Conservation (phyloP, 805 yeast species). For the Ogataea ganodermae region DNA sequence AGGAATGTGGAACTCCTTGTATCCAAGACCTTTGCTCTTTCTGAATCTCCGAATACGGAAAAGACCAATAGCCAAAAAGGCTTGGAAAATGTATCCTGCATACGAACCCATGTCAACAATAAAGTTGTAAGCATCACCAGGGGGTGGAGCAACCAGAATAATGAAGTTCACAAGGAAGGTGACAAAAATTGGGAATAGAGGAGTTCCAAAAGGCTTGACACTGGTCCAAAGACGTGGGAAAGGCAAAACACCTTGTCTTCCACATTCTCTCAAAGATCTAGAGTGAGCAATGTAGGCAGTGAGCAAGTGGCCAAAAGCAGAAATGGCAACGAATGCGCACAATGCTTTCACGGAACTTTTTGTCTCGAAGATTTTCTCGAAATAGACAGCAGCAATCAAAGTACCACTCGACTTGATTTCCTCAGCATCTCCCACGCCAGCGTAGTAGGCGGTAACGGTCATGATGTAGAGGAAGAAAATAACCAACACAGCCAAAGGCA, state of each 20-base stretch:
- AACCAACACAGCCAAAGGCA: constrained; percentile 66
- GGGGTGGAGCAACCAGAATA: constrained; percentile 77
- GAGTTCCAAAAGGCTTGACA: constrained; percentile 71
- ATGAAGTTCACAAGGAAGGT: constrained; percentile 77
- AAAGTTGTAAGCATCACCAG: constrained; percentile 86
- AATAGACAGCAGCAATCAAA: constrained; percentile 75
- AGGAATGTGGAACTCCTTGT: constrained; percentile 37
- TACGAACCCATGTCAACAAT: constrained; percentile 78
- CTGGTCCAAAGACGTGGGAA: constrained; percentile 70
- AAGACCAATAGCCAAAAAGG: constrained; percentile 63
- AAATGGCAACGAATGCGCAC: constrained; percentile 76
- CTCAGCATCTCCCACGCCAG: constrained; percentile 68
- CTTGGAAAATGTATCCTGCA: constrained; percentile 76
- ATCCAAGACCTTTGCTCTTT: constrained; percentile 37
- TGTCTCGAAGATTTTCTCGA: constrained; percentile 66
- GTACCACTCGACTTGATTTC: constrained; percentile 61
- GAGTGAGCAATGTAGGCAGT: constrained; percentile 83
- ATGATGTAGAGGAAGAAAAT: constrained; percentile 70
- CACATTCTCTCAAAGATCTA: constrained; percentile 76
- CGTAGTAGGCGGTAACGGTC: constrained; percentile 77
- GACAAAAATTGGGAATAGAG: constrained; percentile 69
- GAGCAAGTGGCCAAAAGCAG: constrained; percentile 80
- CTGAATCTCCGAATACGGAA: constrained; percentile 44
- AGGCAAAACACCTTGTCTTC: constrained; percentile 80
- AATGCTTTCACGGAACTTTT: constrained; percentile 63